These are phyloP conservation scores for Podospora tetraspora DNA, from an alignment of 495 filamentous ascomycete species.

Conservation along the genomic window DNA sequence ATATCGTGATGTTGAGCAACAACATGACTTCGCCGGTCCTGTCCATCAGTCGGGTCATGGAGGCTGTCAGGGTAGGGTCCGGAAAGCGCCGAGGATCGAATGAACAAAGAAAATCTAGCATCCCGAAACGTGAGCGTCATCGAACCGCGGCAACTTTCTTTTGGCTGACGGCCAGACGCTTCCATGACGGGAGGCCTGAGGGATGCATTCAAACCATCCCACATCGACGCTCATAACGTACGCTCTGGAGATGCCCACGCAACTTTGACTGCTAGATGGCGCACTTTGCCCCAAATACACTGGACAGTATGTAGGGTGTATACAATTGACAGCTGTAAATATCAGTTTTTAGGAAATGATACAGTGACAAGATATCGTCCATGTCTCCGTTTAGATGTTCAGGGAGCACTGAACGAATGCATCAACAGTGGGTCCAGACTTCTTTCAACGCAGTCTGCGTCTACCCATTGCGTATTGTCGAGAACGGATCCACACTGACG, in stretches of 20 bases:
- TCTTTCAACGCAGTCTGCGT: neutral
- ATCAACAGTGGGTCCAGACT: neutral
- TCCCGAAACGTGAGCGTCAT: neutral
- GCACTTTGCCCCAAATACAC: too few relatives aligned
- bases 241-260: neutral
- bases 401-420: constrained; percentile 4
- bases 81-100: neutral
- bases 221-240: neutral
- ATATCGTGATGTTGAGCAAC: neutral
- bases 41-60: too few relatives aligned
- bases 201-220: neutral
- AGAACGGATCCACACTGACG: constrained; percentile 1
- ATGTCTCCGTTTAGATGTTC: too few relatives aligned
- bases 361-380: too few relatives aligned
- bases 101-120: neutral
- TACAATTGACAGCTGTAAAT: neutral
- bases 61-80: too few relatives aligned
- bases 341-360: too few relatives aligned
- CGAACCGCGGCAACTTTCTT: neutral
- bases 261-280: too few relatives aligned
- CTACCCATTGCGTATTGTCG: neutral
- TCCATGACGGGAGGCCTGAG: neutral
- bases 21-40: too few relatives aligned
- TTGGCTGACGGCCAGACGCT: neutral
- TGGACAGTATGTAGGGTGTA: too few relatives aligned